phyloP scores from a whole-genome alignment of 768 basidiomycete genomes.

The Boletus subparvulus region DNA sequence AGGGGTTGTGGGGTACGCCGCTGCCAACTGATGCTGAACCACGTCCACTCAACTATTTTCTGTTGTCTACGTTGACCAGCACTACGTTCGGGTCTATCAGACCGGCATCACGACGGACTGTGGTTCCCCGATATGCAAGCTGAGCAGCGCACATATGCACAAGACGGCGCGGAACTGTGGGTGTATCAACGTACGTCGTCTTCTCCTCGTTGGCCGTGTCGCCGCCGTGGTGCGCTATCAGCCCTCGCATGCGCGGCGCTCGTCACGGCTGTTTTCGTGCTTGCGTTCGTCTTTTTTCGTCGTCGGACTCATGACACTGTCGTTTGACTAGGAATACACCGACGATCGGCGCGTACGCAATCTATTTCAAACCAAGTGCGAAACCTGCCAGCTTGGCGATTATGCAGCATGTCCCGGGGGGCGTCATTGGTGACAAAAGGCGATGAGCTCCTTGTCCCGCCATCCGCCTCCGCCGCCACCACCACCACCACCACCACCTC shows the following conservation, averaged over 20 bases:
- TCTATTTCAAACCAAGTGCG: conserved; percentile 66
- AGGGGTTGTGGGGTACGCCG: conserved; percentile 42
- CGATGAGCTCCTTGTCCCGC: not conserved
- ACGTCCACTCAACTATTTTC: conserved; percentile 1
- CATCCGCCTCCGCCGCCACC: not conserved
- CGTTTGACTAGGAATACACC: conserved; percentile 30
- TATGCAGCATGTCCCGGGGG: conserved; percentile 30
- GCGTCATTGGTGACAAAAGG: conserved; percentile 16
- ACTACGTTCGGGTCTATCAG: conserved; percentile 63
- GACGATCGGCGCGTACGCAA: conserved; percentile 60
- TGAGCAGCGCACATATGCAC: conserved; percentile 61
- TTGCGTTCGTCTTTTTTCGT: not conserved
- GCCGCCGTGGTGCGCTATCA: not conserved
- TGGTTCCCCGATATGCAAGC: conserved; percentile 44
- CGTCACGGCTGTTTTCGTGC: not conserved
- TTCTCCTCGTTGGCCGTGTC: not conserved
- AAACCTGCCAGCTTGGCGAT: conserved; percentile 46
- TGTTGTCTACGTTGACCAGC: conserved; percentile 47
- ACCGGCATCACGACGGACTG: conserved; percentile 63
- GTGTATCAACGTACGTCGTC: conserved; percentile 43
- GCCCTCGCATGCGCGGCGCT: not conserved
- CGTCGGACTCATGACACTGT: conserved; percentile 1
- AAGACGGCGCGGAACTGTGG: conserved; percentile 55
- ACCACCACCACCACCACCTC: conserved; percentile 1
- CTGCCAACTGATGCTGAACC: not conserved